These are phyloP conservation scores for Wickerhamomyces ciferrii DNA, from an alignment of 805 yeast species.

Conservation along the genomic window DNA sequence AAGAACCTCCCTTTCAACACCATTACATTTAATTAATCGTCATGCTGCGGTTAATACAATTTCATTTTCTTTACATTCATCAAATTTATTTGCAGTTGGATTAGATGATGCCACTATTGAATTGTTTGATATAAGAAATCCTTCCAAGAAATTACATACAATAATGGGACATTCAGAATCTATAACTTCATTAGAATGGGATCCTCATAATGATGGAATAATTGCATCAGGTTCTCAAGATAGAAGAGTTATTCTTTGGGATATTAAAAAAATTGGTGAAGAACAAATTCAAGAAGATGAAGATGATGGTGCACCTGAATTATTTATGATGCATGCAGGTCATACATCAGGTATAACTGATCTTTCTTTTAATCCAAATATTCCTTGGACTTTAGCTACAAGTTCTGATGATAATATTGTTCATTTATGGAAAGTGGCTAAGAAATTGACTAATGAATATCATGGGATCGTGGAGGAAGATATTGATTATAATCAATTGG, in stretches of 20 bases:
- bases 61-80: constrained; percentile 59
- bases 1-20: constrained; percentile 27
- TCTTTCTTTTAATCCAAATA: constrained; percentile 57
- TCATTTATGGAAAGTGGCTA: constrained; percentile 39
- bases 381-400: constrained; percentile 74
- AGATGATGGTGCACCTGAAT: constrained; percentile 86
- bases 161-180: constrained; percentile 79
- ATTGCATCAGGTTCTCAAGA: constrained; percentile 76
- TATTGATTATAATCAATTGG: constrained; percentile 15
- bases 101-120: constrained; percentile 63
- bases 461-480: constrained; percentile 10
- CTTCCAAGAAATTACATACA: constrained; percentile 48
- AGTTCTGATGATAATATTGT: constrained; percentile 39
- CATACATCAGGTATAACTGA: constrained; percentile 77
- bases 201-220: constrained; percentile 72
- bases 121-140: constrained; percentile 56
- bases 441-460: constrained; percentile 28
- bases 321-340: constrained; percentile 90
- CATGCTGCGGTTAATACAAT: constrained; percentile 51
- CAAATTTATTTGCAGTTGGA: constrained; percentile 61
- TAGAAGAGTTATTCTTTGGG: constrained; percentile 79
- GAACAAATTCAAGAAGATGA: constrained; percentile 85
- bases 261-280: constrained; percentile 70
- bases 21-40: constrained; percentile 23
- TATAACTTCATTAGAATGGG: constrained; percentile 71